A percentile compares a stretch with the other conserved stretches of the same genome.
These are phyloP conservation scores for Fusarium euwallaceae DNA, from an alignment of 2,329 filamentous ascomycete genomes.

Conservation along the genomic window DNA sequence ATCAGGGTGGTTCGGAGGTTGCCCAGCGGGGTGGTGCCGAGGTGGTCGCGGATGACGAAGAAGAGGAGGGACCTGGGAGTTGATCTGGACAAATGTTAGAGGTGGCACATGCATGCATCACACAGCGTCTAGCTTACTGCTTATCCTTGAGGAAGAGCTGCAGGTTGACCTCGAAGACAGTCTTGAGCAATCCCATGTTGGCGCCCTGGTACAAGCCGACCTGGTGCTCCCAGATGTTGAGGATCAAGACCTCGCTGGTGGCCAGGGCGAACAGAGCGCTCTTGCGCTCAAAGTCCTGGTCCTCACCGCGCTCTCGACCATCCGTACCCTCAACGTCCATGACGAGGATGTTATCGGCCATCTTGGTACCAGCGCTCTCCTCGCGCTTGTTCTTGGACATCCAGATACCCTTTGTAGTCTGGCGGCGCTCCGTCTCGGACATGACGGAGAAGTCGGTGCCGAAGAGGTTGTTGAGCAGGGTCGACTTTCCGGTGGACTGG, in stretches of 20 bases:
- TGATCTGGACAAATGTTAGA: conserved; percentile 66
- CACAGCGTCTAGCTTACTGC: conserved; percentile 70
- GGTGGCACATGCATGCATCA: conserved; percentile 3
- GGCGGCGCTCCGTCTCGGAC: conserved; percentile 92
- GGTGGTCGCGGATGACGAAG: conserved; percentile 98
- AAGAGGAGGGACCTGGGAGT: conserved; percentile 93
- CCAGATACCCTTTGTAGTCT: conserved; percentile 99
- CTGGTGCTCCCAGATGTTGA: conserved; percentile 99
- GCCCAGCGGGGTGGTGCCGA: conserved; percentile 89
- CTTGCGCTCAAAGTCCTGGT: conserved; percentile 99
- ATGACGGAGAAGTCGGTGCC: conserved; percentile 97
- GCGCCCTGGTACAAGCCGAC: conserved; percentile 98
- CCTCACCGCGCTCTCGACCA: conserved; percentile 93
- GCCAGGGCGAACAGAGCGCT: conserved; percentile 96
- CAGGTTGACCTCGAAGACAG: conserved; percentile 98
- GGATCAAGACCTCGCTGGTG: conserved; percentile 96
- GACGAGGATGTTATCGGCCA: conserved; percentile 98
- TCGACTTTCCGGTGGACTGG: conserved; percentile 98
- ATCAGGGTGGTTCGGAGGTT: conserved; percentile 93
- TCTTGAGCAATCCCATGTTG: conserved; percentile 99
- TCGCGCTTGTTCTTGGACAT: conserved; percentile 94
- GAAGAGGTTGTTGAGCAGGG: conserved; percentile 94
- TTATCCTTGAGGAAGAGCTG: conserved; percentile 97
- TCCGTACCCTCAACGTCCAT: conserved; percentile 99
- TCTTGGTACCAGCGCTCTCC: conserved; percentile 65